Base-by-base conservation (phyloP, 805 yeast species). In the Kuraishia cidri region DNA sequence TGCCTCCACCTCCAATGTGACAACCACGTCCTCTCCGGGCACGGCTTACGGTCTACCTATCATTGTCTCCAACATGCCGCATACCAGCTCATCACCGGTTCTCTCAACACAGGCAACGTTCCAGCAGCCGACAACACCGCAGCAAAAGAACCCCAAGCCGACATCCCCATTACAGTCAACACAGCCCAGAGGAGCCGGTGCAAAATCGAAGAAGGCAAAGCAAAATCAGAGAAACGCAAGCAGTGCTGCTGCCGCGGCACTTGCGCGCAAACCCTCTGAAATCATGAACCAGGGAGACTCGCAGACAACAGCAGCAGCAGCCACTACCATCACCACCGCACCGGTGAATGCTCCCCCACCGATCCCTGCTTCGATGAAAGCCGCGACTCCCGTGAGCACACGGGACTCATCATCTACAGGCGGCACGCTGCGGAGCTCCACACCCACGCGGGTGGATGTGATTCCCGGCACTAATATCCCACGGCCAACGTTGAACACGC, bases 401-500 rank as follows among this genome's bases (percentile, higher is more conserved):
- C n/a, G n/a, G n/a, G 15, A n/a, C 15, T 25, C 27, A 6, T 25
- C 13, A 15, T 25, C 27, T 10, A 25, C 13, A 7, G 21, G 30
- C 4, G 12, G 30, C 16, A 27, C 30, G n/a, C n/a, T 17, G 30
- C 13, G 30, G 12, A 13, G 21, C 4, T 17, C 39, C 3, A 12
- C 33, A 6, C 21, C 35, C 9, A 16, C 26, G 1, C 19, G 16
- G 18, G 13, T 32, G 3, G 74, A 69, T 21, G 60, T 64, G 33
- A 72, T 72, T 33, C 79, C 79, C 0, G 79, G 79, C 3, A 72
- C 79, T 1, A 72, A 71, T 39, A 72, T 73, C 27, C 61, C 72
- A 33, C 48, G 79, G 33, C 79, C 79, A 0, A 60, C 57, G 3
- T 54, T 71, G 31, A 65, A 62, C 37, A 56, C 67, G 1, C 42